Evolutionary conservation across 352 stramenopile species (phyloP).

Genomic region (Globisporangium spiculum): DNA sequence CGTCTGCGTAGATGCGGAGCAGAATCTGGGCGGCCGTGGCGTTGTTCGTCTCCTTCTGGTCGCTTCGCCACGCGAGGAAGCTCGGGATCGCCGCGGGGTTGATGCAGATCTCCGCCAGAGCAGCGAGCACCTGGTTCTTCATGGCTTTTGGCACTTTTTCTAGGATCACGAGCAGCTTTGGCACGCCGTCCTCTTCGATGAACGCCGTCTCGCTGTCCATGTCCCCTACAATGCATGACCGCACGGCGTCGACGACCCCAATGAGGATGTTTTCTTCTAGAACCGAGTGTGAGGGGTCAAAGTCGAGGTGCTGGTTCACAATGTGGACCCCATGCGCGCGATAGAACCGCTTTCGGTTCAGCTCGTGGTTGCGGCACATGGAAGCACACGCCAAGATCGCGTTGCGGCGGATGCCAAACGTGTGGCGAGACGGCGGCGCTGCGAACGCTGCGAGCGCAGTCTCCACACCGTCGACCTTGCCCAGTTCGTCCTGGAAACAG

Average conservation of each 20-base stretch:
- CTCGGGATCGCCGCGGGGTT: constrained; percentile 71
- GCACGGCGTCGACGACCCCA: constrained; percentile 58
- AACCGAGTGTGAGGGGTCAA: constrained; percentile 48
- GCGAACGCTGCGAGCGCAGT: constrained; percentile 47
- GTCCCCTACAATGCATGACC: constrained; percentile 61
- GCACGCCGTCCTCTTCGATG: constrained; percentile 55
- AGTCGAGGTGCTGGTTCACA: constrained; percentile 41
- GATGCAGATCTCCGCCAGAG: constrained; percentile 64
- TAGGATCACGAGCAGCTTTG: constrained; percentile 60
- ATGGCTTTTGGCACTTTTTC: constrained; percentile 47
- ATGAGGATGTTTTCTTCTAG: constrained; percentile 73
- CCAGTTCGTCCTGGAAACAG: constrained; percentile 48
- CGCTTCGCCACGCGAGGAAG: constrained; percentile 57
- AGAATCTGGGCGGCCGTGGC: constrained; percentile 55
- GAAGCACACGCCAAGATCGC: constrained; percentile 52
- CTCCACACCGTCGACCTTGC: constrained; percentile 45
- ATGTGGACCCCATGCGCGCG: constrained; percentile 41
- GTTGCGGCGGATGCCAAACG: constrained; percentile 64
- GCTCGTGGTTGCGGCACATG: constrained; percentile 52
- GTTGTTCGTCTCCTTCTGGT: constrained; percentile 44
- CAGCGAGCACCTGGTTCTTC: constrained; percentile 57
- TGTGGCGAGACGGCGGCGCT: constrained; percentile 40
- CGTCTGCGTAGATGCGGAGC: constrained; percentile 60
- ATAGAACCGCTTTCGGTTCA: constrained; percentile 51
- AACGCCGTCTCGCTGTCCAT: constrained; percentile 50